Evolutionary conservation across 2,329 filamentous ascomycete species (phyloP).

Genomic region (Xylaria sp.): DNA sequence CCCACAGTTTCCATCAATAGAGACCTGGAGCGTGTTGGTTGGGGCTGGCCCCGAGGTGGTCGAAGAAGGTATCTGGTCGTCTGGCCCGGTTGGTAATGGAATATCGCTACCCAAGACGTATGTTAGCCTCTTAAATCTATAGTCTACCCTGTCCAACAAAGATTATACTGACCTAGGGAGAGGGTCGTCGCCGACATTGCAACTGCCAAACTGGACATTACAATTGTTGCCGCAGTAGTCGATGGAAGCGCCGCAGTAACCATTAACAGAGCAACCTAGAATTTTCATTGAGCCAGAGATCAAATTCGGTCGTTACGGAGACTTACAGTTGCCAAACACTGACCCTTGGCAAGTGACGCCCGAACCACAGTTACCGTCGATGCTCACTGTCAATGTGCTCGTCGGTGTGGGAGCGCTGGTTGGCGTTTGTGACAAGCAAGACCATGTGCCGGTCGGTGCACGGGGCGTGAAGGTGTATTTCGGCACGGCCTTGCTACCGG

Average conservation of each 20-base stretch:
- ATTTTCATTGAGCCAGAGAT: conserved; percentile 29
- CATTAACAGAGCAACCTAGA: conserved; percentile 45
- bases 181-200: conserved; percentile 36
- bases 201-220: conserved; percentile 42
- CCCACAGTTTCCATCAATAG: conserved; percentile 45
- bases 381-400: conserved; percentile 41
- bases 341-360: conserved; percentile 47
- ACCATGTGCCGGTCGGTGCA: conserved; percentile 46
- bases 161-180: conserved; percentile 36
- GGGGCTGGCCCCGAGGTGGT: conserved; percentile 39
- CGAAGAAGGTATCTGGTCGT: conserved; percentile 38
- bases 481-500: conserved; percentile 44
- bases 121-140: conserved; percentile 6
- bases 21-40: conserved; percentile 40
- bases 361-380: conserved; percentile 44
- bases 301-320: conserved; percentile 12
- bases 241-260: conserved; percentile 46
- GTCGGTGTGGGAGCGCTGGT: conserved; percentile 37
- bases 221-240: conserved; percentile 47
- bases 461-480: conserved; percentile 45
- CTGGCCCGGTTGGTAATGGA: conserved; percentile 39
- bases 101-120: conserved; percentile 21
- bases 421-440: conserved; percentile 40
- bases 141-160: not conserved
- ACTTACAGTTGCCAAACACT: conserved; percentile 47